phyloP scores from a whole-genome alignment of 345 rosid genomes.

The Eucalyptus coolabah region DNA sequence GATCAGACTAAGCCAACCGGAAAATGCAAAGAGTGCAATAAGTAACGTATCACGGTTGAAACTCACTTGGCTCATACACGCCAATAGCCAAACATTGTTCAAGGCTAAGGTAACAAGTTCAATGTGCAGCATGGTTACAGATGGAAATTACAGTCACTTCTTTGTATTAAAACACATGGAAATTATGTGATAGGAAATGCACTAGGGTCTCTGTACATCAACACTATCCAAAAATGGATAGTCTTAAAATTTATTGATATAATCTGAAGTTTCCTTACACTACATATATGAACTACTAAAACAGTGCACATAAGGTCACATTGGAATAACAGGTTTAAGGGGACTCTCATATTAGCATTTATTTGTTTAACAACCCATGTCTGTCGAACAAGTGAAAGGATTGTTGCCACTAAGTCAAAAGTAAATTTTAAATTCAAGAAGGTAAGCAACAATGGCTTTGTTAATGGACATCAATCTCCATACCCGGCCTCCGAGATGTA shows the following conservation, averaged over 20 bases:
- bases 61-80: not conserved
- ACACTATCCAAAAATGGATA: not conserved
- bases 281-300: not conserved
- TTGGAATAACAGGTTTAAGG: not conserved
- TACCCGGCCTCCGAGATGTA: conserved; percentile 76
- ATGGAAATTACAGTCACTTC: not conserved
- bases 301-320: not conserved
- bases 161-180: not conserved
- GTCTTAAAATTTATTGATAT: not conserved
- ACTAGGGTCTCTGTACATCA: not conserved
- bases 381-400: not conserved
- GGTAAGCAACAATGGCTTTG: not conserved
- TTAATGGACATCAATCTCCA: not conserved
- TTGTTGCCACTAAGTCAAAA: not conserved
- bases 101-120: not conserved
- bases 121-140: not conserved
- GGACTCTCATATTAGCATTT: not conserved
- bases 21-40: not conserved
- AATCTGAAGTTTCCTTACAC: not conserved
- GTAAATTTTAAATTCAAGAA: not conserved
- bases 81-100: not conserved
- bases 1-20: not conserved
- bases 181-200: not conserved
- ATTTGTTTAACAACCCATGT: not conserved
- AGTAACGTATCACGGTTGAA: not conserved